Percentiles rank a stretch among this genome's conserved stretches.
phyloP scores from a whole-genome alignment of 2,329 filamentous ascomycete genomes.

The Aspergillus eucalypticola region DNA sequence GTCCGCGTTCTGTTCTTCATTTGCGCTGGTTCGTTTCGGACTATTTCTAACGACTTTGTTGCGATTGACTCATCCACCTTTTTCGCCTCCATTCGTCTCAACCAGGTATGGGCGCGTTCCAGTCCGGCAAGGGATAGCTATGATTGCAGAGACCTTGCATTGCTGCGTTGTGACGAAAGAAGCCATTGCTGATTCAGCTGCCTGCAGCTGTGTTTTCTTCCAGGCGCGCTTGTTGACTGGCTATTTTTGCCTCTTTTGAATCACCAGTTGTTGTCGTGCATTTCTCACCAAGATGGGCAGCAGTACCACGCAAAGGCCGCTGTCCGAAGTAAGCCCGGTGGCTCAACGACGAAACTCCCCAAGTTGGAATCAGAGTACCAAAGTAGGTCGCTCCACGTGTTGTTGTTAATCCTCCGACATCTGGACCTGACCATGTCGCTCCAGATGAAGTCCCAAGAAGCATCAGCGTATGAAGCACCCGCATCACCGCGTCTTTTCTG shows the following conservation, averaged over 20 bases:
- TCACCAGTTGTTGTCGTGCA: slow-evolving; percentile 3
- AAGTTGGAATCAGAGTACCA: slow-evolving; percentile 75
- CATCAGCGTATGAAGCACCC: slow-evolving; percentile 65
- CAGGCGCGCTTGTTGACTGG: slow-evolving; percentile 10
- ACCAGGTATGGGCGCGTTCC: slow-evolving; percentile 22
- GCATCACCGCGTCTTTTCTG: slow-evolving; percentile 86
- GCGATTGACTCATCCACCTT: slow-evolving; percentile 22
- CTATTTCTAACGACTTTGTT: slow-evolving; percentile 3
- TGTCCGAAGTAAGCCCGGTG: slow-evolving; percentile 85
- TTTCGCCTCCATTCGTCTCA: not conserved
- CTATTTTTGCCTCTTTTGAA: slow-evolving; percentile 15
- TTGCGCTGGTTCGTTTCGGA: slow-evolving; percentile 9
- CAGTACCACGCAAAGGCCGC: slow-evolving; percentile 66
- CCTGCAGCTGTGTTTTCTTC: slow-evolving; percentile 16
- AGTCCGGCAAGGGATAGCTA: slow-evolving; percentile 21
- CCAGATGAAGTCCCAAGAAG: slow-evolving; percentile 73
- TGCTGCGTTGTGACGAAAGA: slow-evolving; percentile 15
- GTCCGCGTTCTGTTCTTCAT: not conserved
- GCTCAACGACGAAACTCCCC: slow-evolving; percentile 89
- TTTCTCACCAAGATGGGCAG: slow-evolving; percentile 60
- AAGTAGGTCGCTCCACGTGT: slow-evolving; percentile 54
- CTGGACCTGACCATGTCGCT: slow-evolving; percentile 38
- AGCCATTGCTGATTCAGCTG: slow-evolving; percentile 17
- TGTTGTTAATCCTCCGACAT: not conserved
- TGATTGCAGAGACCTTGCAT: slow-evolving; percentile 6